Conservation (phyloP, 345 rosid genomes). For the Raphanus raphanistrum region DNA sequence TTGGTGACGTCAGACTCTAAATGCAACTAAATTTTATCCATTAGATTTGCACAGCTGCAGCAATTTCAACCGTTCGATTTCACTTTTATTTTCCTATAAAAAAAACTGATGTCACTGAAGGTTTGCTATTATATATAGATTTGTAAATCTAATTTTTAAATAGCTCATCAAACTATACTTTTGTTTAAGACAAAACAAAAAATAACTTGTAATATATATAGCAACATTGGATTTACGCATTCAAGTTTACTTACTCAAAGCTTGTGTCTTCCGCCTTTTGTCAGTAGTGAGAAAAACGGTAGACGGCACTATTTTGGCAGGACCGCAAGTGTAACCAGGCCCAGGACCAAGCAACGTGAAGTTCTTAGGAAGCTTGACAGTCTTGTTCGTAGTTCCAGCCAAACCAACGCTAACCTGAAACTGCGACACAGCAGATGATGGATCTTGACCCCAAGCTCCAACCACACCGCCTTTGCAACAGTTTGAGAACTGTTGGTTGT, state of each 20-base stretch:
- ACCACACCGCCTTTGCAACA: conserved; percentile 93
- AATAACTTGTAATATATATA: no score
- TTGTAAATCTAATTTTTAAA: background rate
- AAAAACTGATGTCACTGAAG: no score
- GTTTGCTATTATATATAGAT: no score
- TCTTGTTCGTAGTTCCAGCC: conserved; percentile 79
- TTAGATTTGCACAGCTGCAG: no score
- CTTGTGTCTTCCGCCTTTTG: conserved; percentile 68
- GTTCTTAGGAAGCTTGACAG: conserved; percentile 87
- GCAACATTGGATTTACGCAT: background rate
- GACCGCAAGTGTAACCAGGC: conserved; percentile 87
- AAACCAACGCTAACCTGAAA: conserved; percentile 78
- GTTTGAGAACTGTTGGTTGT: conserved; percentile 71
- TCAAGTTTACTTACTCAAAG: conserved; percentile 56
- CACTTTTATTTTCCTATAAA: no score
- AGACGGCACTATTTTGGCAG: conserved; percentile 71
- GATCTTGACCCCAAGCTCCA: conserved; percentile 82
- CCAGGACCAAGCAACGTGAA: conserved; percentile 83
- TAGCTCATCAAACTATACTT: no score
- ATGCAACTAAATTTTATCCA: no score
- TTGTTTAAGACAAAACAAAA: background rate
- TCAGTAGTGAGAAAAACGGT: conserved; percentile 64
- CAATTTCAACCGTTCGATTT: no score
- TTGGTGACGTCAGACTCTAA: no score
- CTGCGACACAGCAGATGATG: conserved; percentile 57